Conservation (phyloP, 495 filamentous ascomycete genomes). For the Aspergillus coremiiformis region DNA sequence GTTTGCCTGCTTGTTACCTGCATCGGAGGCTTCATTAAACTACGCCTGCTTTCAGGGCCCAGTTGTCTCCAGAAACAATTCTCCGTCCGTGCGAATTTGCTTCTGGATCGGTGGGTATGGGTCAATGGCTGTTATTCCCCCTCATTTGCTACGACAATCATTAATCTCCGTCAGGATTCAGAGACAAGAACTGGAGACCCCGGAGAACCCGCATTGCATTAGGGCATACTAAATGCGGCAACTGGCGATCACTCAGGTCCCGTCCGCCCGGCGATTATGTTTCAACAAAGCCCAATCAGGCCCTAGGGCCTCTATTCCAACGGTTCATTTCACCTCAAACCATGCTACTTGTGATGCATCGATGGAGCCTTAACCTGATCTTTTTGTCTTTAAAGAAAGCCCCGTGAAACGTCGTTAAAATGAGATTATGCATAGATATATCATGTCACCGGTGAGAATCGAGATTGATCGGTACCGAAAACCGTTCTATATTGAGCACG, state of each 20-base stretch:
- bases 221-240: conserved; percentile 1
- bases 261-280: neutral
- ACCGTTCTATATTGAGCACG: neutral
- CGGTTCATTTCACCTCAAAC: conserved; percentile 1
- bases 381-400: neutral
- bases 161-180: neutral
- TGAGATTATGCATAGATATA: neutral
- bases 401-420: neutral
- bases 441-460: neutral
- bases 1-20: neutral
- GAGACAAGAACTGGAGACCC: neutral
- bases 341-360: conserved; percentile 2
- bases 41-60: neutral
- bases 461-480: neutral
- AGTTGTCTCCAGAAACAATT: neutral
- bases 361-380: neutral
- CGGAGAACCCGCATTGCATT: neutral
- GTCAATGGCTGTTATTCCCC: neutral
- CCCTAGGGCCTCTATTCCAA: no score
- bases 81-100: neutral
- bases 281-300: neutral
- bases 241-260: conserved; percentile 1
- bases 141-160: neutral
- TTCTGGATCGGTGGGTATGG: neutral
- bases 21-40: neutral